Evolutionary conservation across 2,329 filamentous ascomycete genomes (phyloP), one percentile per base, ranked within the genome.

Genomic region (Botrytis fragariae): DNA sequence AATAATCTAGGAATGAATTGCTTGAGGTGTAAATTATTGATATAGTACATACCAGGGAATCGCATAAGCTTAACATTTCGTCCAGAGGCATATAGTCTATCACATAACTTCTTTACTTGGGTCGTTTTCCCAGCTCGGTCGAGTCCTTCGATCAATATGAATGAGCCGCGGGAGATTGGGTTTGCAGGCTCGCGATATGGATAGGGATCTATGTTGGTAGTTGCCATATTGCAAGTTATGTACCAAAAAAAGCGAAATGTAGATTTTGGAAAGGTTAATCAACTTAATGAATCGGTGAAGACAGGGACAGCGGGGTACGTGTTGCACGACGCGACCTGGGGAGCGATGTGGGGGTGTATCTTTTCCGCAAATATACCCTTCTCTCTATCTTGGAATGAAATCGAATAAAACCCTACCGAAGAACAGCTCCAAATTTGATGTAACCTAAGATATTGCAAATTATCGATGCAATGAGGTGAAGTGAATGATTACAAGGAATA

Each of bases 51-150:
- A 92, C 90, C 88, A 79, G 91, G 91, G 81, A 93, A 93, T 72
- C 91, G 85, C 80, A 91, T 84, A 74, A 88, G 86, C 78, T 86
- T 85, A 44, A 90, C 87, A 67, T 84, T 81, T 65, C 85, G 82
- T 12, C 88, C 89, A 72, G 84, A 80, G 9, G 82, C 79, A 72
- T 85, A 81, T 5, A 93, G 84, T 54, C 82, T 84, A 42, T 87
- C 82, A 54, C 86, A 86, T 59, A 93, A 84, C 71, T 83, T 84
- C 69, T 86, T 83, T 78, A 90, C 91, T 84, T 93, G 91, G 42
- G 91, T 93, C 25, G 90, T 91, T 83, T 93, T 93, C 42, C 91
- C 91, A 6, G 91, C 89, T 74, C 90, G 86, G 79, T 93, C 91
- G 45, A 93, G 85, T 25, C 91, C 91, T 83, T 93, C 91, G 69